Conservation (phyloP, 441 rosid species). For the Bocquillonia castaneifolia region DNA sequence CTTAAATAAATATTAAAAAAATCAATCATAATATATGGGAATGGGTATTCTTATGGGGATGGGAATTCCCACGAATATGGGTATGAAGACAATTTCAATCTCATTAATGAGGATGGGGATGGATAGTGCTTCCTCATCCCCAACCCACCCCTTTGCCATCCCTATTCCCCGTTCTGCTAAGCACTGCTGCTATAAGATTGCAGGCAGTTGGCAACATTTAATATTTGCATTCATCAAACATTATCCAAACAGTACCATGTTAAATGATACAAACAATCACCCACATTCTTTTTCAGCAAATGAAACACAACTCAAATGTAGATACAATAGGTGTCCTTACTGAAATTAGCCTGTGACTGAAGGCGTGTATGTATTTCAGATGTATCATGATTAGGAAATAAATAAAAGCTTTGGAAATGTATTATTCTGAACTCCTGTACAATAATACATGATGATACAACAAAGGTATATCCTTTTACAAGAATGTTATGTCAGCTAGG, state of each 20-base stretch:
- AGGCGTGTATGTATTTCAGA: background rate
- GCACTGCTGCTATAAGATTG: background rate
- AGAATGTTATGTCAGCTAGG: conserved; percentile 12
- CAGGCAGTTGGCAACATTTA: background rate
- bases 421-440: conserved; percentile 13
- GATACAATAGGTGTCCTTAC: background rate
- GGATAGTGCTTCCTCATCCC: too few species aligned
- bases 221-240: background rate
- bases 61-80: too few species aligned
- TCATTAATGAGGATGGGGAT: too few species aligned
- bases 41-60: too few species aligned
- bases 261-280: background rate
- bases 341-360: background rate
- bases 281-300: background rate
- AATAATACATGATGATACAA: conserved; percentile 21
- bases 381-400: background rate
- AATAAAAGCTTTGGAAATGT: background rate
- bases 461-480: conserved; percentile 22
- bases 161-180: background rate
- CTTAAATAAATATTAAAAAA: too few species aligned
- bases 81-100: too few species aligned
- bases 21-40: too few species aligned
- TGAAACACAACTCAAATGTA: background rate
- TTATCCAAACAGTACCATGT: background rate
- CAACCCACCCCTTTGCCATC: too few species aligned